Conservation (phyloP, 192 early-diverging fungal genomes). For the Coemansia sp. region DNA sequence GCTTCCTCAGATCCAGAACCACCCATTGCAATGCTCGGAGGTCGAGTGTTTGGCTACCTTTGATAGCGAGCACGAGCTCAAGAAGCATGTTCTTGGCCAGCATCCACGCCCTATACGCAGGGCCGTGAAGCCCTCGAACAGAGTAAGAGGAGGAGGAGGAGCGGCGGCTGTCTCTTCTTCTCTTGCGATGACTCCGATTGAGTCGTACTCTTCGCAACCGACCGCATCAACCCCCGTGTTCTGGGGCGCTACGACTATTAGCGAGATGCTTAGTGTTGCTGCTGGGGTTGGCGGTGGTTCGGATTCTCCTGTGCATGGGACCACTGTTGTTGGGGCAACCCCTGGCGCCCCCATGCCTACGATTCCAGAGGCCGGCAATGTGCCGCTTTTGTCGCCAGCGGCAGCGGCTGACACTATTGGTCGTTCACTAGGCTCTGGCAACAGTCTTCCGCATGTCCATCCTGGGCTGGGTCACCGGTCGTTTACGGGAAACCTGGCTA, state of each 20-base stretch:
- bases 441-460: neutral
- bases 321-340: neutral
- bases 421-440: neutral
- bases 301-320: too few relatives aligned
- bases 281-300: neutral
- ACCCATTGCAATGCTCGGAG: constrained; percentile 35
- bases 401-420: constrained; percentile 14
- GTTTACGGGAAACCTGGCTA: constrained; percentile 5
- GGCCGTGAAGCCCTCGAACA: constrained; percentile 42
- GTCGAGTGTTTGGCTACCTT: constrained; percentile 40
- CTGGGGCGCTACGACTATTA: constrained; percentile 27
- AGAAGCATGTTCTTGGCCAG: constrained; percentile 28
- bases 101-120: constrained; percentile 52
- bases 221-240: constrained; percentile 4
- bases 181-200: neutral
- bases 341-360: constrained; percentile 26
- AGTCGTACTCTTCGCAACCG: neutral
- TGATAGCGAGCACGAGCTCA: constrained; percentile 29
- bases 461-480: constrained; percentile 2
- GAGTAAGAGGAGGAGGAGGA: constrained; percentile 14
- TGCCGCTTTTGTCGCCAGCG: neutral
- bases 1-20: neutral
- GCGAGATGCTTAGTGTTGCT: constrained; percentile 25
- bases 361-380: constrained; percentile 21
- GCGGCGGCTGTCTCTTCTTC: constrained; percentile 8